phyloP scores from a whole-genome alignment of 2,329 filamentous ascomycete species.

The Talaromyces sp. region DNA sequence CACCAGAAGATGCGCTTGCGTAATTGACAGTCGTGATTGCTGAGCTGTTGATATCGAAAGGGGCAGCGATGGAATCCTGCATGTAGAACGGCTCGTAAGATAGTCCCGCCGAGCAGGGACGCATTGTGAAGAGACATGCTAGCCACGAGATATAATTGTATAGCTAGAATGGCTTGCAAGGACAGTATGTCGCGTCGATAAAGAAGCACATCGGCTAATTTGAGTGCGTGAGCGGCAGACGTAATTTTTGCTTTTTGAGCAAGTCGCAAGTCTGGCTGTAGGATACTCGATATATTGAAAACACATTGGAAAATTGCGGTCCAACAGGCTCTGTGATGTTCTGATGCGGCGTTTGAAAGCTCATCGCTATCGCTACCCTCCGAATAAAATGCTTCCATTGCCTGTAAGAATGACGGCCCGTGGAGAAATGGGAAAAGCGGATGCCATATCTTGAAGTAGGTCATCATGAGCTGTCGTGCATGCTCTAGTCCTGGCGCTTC shows the following conservation, averaged over 20 bases:
- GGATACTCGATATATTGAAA: conserved; percentile 47
- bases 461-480: conserved; percentile 45
- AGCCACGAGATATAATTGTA: conserved; percentile 49
- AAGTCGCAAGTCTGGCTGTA: conserved; percentile 33
- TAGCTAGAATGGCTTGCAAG: conserved; percentile 49
- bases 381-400: conserved; percentile 45
- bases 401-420: conserved; percentile 48
- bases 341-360: not conserved
- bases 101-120: conserved; percentile 48
- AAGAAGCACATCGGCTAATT: conserved; percentile 37
- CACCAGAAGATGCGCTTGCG: conserved; percentile 44
- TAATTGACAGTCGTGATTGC: conserved; percentile 39
- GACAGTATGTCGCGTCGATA: conserved; percentile 45
- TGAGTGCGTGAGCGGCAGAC: conserved; percentile 37
- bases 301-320: conserved; percentile 49
- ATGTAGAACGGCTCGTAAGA: conserved; percentile 49
- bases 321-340: conserved; percentile 30
- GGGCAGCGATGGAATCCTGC: conserved; percentile 53
- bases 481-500: conserved; percentile 28
- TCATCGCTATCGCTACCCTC: conserved; percentile 2
- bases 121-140: conserved; percentile 50
- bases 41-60: conserved; percentile 48
- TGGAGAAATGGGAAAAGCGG: conserved; percentile 53
- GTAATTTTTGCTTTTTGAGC: conserved; percentile 37
- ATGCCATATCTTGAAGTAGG: conserved; percentile 53